These are phyloP conservation scores for Phoenix roebelenii DNA, from an alignment of 176 grass and related monocot genomes.

Conservation along the genomic window DNA sequence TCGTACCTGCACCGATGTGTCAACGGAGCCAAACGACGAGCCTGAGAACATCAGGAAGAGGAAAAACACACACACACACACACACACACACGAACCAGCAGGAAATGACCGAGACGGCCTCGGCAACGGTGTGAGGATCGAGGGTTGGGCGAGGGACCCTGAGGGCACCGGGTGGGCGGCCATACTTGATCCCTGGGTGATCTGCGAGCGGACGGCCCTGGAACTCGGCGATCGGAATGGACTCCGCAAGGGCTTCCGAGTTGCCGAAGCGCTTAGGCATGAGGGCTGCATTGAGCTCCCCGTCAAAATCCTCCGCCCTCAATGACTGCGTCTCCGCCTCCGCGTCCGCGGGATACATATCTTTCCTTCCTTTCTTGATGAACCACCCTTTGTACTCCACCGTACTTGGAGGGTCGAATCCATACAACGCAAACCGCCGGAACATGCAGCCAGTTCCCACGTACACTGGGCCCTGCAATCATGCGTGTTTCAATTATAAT, in stretches of 20 bases:
- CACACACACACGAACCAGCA: constrained; percentile 37
- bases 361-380: constrained; percentile 58
- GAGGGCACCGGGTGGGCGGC: constrained; percentile 55
- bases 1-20: constrained; percentile 33
- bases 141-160: constrained; percentile 57
- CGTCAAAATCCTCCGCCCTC: constrained; percentile 64
- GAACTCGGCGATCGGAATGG: constrained; percentile 86
- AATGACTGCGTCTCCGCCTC: constrained; percentile 53
- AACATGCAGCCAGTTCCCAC: constrained; percentile 93
- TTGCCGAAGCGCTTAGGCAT: constrained; percentile 80
- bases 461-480: constrained; percentile 64
- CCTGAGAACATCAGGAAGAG: no score
- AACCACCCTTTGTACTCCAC: constrained; percentile 59
- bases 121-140: constrained; percentile 64
- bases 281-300: constrained; percentile 44
- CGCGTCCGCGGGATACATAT: constrained; percentile 24
- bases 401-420: constrained; percentile 80
- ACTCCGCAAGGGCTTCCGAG: constrained; percentile 59
- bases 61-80: no score
- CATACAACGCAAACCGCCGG: constrained; percentile 84
- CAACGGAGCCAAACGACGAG: no score
- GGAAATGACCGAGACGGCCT: constrained; percentile 87
- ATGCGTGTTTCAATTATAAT: not conserved
- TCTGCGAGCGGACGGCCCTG: constrained; percentile 74
- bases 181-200: constrained; percentile 68